A percentile compares a stretch with the other conserved stretches of the same genome.
Conservation (phyloP, 345 rosid genomes). For the Punica granatum region DNA sequence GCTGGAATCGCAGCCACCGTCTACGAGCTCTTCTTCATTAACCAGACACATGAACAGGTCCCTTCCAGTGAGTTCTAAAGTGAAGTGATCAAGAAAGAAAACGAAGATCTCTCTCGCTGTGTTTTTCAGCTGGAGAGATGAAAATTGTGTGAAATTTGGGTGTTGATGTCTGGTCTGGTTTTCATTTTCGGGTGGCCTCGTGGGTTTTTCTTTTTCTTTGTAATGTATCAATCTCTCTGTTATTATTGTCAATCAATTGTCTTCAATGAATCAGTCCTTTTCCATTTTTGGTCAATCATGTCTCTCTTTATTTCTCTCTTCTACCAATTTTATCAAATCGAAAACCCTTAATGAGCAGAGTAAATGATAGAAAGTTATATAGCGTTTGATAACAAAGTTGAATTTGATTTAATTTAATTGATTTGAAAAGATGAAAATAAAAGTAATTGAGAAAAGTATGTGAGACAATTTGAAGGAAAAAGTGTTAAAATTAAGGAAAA, state of each 20-base stretch:
- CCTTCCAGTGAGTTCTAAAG: slow-evolving; percentile 48
- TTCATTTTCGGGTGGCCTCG: background rate
- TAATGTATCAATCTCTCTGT: background rate
- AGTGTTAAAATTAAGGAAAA: no score
- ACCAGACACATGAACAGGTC: slow-evolving; percentile 51
- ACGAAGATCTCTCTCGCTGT: background rate
- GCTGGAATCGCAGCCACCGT: slow-evolving; percentile 66
- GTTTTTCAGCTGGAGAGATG: background rate
- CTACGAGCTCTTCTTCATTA: slow-evolving; percentile 55
- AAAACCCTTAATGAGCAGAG: no score
- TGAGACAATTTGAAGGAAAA: no score
- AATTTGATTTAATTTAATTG: no score
- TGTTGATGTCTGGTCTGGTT: background rate
- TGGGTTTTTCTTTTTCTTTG: background rate
- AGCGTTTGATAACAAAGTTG: no score
- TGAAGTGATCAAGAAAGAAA: background rate
- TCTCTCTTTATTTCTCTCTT: background rate
- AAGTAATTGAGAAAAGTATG: no score
- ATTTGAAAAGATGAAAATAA: no score
- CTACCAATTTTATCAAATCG: no score
- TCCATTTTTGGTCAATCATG: background rate
- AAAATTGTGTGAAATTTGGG: background rate
- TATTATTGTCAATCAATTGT: background rate
- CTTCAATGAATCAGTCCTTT: background rate
- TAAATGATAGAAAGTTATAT: no score